Evolutionary conservation across 2,329 filamentous ascomycete species (phyloP).

Genomic region (Claviceps sp.): DNA sequence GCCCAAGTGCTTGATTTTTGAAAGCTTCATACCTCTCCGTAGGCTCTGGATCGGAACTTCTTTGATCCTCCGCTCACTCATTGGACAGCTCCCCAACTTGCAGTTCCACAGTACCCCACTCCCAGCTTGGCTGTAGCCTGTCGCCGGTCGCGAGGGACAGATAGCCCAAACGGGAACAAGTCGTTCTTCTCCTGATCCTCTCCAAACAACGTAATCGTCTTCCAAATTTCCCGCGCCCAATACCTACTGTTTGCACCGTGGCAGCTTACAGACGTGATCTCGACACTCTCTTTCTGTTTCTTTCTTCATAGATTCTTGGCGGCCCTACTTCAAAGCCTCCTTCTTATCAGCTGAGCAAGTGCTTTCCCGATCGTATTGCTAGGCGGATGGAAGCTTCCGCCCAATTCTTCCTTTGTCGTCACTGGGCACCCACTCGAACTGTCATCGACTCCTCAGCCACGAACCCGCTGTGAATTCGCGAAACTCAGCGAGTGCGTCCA

Average conservation of each 20-base stretch:
- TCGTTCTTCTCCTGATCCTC: constrained; percentile 9
- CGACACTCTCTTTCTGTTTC: constrained; percentile 8
- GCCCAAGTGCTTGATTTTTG: not conserved
- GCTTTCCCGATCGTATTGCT: constrained; percentile 14
- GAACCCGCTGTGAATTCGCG: constrained; percentile 10
- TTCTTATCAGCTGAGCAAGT: constrained; percentile 3
- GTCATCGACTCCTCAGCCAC: constrained; percentile 6
- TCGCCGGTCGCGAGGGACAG: constrained; percentile 14
- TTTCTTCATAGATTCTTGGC: constrained; percentile 11
- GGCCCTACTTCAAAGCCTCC: constrained; percentile 7
- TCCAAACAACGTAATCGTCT: constrained; percentile 8
- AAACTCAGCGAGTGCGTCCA: constrained; percentile 11
- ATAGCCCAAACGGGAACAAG: constrained; percentile 19
- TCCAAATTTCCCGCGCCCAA: constrained; percentile 8
- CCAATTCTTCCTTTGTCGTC: constrained; percentile 13
- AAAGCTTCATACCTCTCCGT: not conserved
- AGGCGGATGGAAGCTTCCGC: constrained; percentile 26
- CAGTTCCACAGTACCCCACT: constrained; percentile 4
- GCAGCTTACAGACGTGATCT: constrained; percentile 13
- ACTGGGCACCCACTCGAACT: constrained; percentile 9
- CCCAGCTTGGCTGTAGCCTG: constrained; percentile 1
- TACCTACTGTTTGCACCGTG: constrained; percentile 13
- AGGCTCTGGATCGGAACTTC: constrained; percentile 10
- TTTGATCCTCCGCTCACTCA: constrained; percentile 6
- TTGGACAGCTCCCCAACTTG: constrained; percentile 7